Conservation (phyloP, 257 asterid genomes). For the Solanum lycopersicoides region DNA sequence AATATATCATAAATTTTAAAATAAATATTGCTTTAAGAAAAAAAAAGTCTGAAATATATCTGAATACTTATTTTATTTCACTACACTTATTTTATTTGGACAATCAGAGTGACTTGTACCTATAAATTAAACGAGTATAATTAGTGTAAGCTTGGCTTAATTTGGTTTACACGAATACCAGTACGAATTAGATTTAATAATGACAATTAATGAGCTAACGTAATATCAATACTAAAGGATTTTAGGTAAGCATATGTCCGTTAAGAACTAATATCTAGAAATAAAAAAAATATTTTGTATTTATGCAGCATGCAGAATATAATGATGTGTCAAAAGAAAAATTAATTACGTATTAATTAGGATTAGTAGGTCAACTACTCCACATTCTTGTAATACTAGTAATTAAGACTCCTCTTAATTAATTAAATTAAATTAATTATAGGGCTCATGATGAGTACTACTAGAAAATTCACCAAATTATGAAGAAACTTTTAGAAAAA, state of each 20-base stretch:
- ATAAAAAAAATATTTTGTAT: not conserved
- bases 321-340: not conserved
- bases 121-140: not conserved
- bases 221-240: not conserved
- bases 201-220: not conserved
- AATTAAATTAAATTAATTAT: not conserved
- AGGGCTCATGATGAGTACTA: not conserved
- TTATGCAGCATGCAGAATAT: not conserved
- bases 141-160: not conserved
- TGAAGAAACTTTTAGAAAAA: not conserved
- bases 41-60: no score
- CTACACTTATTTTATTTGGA: no score
- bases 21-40: no score
- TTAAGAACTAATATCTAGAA: not conserved
- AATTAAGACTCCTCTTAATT: not conserved
- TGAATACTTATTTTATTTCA: no score
- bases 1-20: no score
- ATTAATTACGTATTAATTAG: not conserved
- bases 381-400: slow-evolving; percentile 8
- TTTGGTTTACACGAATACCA: not conserved
- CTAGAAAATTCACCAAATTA: not conserved
- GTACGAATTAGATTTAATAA: not conserved
- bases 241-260: not conserved
- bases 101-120: not conserved
- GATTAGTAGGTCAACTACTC: slow-evolving; percentile 37